phyloP scores from a whole-genome alignment of 495 filamentous ascomycete genomes.

The Cairneyella variabilis region DNA sequence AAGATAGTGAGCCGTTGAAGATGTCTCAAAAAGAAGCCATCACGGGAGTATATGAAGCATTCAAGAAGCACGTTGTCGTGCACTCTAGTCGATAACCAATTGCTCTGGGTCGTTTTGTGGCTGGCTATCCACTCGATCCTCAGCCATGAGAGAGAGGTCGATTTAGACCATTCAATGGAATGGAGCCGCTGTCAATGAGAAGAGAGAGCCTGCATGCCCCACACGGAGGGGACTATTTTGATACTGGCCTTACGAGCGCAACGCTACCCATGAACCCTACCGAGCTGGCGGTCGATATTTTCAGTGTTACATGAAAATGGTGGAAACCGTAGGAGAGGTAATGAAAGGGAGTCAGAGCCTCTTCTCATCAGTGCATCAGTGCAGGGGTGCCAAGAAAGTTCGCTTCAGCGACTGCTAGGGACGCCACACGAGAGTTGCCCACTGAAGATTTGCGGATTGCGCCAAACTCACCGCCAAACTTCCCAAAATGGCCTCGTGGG shows the following conservation, averaged over 20 bases:
- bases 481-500: background rate
- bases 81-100: constrained; percentile 4
- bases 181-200: constrained; percentile 11
- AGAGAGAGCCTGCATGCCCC: constrained; percentile 7
- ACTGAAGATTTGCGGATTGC: background rate
- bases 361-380: background rate
- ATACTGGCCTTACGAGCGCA: constrained; percentile 18
- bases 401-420: constrained; percentile 16
- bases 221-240: constrained; percentile 16
- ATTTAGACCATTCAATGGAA: constrained; percentile 9
- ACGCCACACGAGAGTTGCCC: constrained; percentile 14
- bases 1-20: constrained; percentile 11
- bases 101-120: constrained; percentile 13
- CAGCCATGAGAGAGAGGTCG: constrained; percentile 18
- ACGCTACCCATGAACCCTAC: constrained; percentile 23
- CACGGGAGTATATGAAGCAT: constrained; percentile 20
- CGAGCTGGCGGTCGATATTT: constrained; percentile 19
- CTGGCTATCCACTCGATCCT: constrained; percentile 19
- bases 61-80: constrained; percentile 4
- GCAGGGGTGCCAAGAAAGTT: background rate
- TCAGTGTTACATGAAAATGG: constrained; percentile 13
- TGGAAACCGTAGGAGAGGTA: background rate
- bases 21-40: constrained; percentile 20
- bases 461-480: constrained; percentile 1
- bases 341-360: constrained; percentile 16